Conservation (phyloP, 108 stramenopile genomes). For the Skeletonema grethae region DNA sequence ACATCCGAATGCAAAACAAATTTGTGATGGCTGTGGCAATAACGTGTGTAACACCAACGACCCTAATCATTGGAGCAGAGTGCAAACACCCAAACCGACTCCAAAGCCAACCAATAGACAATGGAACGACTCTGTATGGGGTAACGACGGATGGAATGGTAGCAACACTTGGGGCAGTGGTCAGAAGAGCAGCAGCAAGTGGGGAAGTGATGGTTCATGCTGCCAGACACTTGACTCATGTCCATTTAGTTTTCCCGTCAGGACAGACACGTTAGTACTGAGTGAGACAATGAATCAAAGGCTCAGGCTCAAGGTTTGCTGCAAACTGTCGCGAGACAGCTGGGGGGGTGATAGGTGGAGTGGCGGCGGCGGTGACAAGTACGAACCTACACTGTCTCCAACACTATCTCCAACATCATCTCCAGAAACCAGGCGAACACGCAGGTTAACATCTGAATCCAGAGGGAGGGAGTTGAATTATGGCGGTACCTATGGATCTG, state of each 20-base stretch:
- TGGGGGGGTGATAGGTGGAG: neutral
- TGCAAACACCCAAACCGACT: neutral
- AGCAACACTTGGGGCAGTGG: neutral
- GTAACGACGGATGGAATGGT: neutral
- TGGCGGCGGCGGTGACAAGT: neutral
- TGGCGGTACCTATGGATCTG: neutral
- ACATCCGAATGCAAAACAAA: neutral
- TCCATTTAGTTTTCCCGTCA: neutral
- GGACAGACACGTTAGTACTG: neutral
- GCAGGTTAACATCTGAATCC: too few relatives aligned
- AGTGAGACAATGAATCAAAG: neutral
- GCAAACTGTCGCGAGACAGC: neutral
- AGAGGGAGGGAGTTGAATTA: neutral
- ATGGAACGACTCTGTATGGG: neutral
- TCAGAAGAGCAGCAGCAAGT: neutral
- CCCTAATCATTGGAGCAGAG: neutral
- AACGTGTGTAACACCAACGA: neutral
- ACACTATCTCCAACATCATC: neutral
- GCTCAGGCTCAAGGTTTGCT: neutral
- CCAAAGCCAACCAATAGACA: neutral
- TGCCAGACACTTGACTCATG: neutral
- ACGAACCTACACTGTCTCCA: neutral
- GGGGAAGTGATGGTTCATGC: neutral
- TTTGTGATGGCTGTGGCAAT: constrained; percentile 1
- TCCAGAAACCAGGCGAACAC: neutral